Conservation (phyloP, 805 yeast species). For the Saccharomycopsis capsularis region DNA sequence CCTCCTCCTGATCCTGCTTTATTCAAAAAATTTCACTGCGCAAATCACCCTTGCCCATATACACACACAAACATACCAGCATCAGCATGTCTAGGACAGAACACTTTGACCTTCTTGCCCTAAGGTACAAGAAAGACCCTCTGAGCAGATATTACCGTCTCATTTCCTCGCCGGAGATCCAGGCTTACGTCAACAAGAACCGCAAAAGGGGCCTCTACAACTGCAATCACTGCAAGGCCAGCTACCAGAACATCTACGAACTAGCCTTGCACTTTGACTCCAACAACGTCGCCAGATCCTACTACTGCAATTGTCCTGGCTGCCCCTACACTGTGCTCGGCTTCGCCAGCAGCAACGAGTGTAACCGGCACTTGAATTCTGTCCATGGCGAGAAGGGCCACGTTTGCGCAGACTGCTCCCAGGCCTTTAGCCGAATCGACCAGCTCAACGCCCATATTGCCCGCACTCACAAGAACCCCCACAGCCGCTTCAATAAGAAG, state of each 20-base stretch:
- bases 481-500: conserved; percentile 23
- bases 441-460: conserved; percentile 18
- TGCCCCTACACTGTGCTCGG: conserved; percentile 18
- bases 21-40: too few species aligned
- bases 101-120: background rate
- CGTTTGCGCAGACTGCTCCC: conserved; percentile 9
- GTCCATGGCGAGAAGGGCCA: conserved; percentile 19
- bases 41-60: too few species aligned
- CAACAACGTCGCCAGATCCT: conserved; percentile 11
- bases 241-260: conserved; percentile 11
- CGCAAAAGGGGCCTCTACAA: conserved; percentile 33
- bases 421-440: conserved; percentile 15
- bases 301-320: conserved; percentile 5
- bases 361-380: conserved; percentile 14
- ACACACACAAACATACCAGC: too few species aligned
- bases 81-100: background rate
- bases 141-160: conserved; percentile 10
- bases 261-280: conserved; percentile 20
- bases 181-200: conserved; percentile 10
- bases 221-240: conserved; percentile 19
- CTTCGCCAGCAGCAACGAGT: conserved; percentile 13
- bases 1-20: too few species aligned
- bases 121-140: conserved; percentile 2
- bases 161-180: conserved; percentile 3
- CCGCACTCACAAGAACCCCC: conserved; percentile 17